phyloP scores from a whole-genome alignment of 805 yeast species.

The Myxozyma melibiosi region DNA sequence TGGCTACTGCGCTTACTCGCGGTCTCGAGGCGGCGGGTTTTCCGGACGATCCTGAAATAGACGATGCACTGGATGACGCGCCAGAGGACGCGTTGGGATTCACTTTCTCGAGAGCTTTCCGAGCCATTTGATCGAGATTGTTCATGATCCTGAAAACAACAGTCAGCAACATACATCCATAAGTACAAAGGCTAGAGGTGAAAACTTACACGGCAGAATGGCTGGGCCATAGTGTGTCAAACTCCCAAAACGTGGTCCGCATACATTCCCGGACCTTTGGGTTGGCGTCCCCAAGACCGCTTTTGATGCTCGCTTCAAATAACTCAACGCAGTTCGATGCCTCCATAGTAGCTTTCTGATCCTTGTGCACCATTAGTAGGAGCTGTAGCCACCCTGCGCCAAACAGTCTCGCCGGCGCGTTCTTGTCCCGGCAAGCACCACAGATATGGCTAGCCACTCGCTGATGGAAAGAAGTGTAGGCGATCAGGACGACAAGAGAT shows the following conservation, averaged over 20 bases:
- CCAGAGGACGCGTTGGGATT: constrained; percentile 46
- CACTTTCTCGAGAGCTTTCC: constrained; percentile 63
- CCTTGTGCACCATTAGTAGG: constrained; percentile 54
- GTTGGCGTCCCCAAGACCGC: constrained; percentile 76
- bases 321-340: constrained; percentile 46
- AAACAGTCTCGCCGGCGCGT: constrained; percentile 67
- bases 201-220: constrained; percentile 46
- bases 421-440: constrained; percentile 65
- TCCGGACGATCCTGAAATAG: neutral
- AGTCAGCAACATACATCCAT: constrained; percentile 39
- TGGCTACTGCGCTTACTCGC: constrained; percentile 2
- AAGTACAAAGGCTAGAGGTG: neutral
- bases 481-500: constrained; percentile 47
- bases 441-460: constrained; percentile 55
- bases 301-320: constrained; percentile 55
- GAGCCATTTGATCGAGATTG: constrained; percentile 50
- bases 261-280: constrained; percentile 76
- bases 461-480: constrained; percentile 55
- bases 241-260: constrained; percentile 74
- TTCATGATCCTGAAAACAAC: constrained; percentile 37
- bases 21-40: constrained; percentile 1
- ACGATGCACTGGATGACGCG: neutral
- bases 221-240: constrained; percentile 56
- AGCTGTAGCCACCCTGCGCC: constrained; percentile 73
- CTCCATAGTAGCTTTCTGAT: constrained; percentile 42